These are phyloP conservation scores for Rhododendron mucronatum DNA, from an alignment of 148 eudicot species.

Conservation along the genomic window DNA sequence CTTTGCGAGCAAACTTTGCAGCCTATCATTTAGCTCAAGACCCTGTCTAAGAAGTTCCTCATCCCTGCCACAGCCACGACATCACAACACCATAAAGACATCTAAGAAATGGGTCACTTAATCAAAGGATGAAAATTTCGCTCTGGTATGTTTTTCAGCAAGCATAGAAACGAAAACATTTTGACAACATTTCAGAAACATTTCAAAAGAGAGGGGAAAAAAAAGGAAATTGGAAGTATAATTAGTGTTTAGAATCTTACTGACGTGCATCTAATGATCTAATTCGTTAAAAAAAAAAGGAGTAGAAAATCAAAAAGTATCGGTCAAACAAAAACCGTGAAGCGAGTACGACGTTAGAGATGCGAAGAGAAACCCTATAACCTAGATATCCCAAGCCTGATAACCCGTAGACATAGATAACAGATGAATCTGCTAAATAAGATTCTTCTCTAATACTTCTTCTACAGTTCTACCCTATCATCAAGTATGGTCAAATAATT, in stretches of 20 bases:
- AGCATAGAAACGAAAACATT: background rate
- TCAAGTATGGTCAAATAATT: background rate
- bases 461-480: background rate
- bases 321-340: background rate
- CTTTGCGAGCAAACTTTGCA: constrained; percentile 69
- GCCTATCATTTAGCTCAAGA: constrained; percentile 69
- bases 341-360: background rate
- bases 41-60: constrained; percentile 80
- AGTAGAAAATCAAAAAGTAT: background rate
- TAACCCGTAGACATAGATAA: background rate
- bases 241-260: background rate
- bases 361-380: background rate
- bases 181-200: background rate
- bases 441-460: background rate
- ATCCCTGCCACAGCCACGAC: constrained; percentile 42
- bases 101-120: constrained; percentile 19
- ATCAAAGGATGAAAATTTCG: background rate
- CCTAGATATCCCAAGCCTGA: background rate
- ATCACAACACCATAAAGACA: constrained; percentile 8
- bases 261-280: background rate
- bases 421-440: background rate
- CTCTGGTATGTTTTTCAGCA: background rate
- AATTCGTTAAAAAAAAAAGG: background rate
- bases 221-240: background rate
- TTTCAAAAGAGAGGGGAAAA: background rate